A percentile compares a stretch with the other conserved stretches of the same genome.
Conservation (phyloP, 805 yeast genomes). For the Brettanomyces naardenensis region DNA sequence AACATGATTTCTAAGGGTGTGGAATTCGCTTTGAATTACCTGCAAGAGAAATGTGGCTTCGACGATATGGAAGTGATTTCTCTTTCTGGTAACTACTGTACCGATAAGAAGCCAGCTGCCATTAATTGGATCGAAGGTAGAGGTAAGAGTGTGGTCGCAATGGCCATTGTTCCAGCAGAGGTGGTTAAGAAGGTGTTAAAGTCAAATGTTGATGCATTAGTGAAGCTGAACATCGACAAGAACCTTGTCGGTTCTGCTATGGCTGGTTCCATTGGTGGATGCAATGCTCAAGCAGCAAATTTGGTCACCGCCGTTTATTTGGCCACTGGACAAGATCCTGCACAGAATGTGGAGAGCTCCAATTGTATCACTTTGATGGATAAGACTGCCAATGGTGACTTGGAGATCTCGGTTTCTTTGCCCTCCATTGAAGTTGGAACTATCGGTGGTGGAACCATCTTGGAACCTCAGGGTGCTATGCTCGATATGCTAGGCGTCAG, state of each 20-base stretch:
- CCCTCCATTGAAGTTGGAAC: slow-evolving; percentile 99
- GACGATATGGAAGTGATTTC: slow-evolving; percentile 89
- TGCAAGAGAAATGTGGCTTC: slow-evolving; percentile 87
- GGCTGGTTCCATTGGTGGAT: slow-evolving; percentile 98
- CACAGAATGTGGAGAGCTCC: slow-evolving; percentile 95
- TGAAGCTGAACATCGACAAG: slow-evolving; percentile 81
- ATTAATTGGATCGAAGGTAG: slow-evolving; percentile 99
- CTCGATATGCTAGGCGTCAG: slow-evolving; percentile 87
- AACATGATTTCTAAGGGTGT: slow-evolving; percentile 99
- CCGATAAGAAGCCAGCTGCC: slow-evolving; percentile 96
- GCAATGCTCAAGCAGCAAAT: slow-evolving; percentile 97
- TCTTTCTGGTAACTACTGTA: slow-evolving; percentile 95
- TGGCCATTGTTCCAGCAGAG: slow-evolving; percentile 79
- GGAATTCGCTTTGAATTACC: slow-evolving; percentile 72
- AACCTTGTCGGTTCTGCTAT: slow-evolving; percentile 94
- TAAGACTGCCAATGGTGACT: slow-evolving; percentile 64
- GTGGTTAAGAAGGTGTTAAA: slow-evolving; percentile 78
- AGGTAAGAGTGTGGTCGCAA: slow-evolving; percentile 97
- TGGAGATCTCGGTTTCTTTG: slow-evolving; percentile 95
- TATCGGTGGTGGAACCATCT: slow-evolving; percentile 97
- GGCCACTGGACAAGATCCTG: slow-evolving; percentile 99
- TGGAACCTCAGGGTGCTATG: slow-evolving; percentile 97
- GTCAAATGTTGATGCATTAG: slow-evolving; percentile 87
- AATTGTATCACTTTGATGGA: slow-evolving; percentile 96
- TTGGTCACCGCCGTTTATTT: slow-evolving; percentile 87